Conservation (phyloP, 1,284 basidiomycete genomes). For the Exobasidium cylindrosporum region DNA sequence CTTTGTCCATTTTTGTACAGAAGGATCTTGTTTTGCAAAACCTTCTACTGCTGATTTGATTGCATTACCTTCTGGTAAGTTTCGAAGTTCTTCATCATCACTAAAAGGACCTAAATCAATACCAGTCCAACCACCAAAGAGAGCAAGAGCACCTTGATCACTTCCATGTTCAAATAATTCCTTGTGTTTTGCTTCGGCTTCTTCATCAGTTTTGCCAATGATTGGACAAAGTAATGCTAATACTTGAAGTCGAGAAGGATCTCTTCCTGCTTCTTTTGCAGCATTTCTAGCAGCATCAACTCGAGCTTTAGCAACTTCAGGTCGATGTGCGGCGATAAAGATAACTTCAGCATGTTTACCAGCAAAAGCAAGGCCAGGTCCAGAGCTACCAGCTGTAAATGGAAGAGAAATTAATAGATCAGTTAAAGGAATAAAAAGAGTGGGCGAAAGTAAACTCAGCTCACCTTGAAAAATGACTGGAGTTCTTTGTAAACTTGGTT, state of each 20-base stretch:
- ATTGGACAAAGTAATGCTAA: constrained; percentile 48
- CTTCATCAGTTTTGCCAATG: constrained; percentile 48
- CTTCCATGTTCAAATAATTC: constrained; percentile 40
- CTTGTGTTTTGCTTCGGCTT: constrained; percentile 46
- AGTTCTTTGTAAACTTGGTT: constrained; percentile 52
- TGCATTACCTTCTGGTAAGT: constrained; percentile 29
- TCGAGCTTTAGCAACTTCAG: constrained; percentile 41
- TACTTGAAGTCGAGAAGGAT: constrained; percentile 48
- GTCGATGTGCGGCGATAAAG: constrained; percentile 52
- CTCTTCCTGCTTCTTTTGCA: constrained; percentile 40
- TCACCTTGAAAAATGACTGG: constrained; percentile 55
- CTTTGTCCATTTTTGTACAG: constrained; percentile 49
- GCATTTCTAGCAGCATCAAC: constrained; percentile 39
- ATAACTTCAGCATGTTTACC: constrained; percentile 55
- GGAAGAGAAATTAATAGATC: constrained; percentile 3
- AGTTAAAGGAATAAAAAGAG: too few species aligned
- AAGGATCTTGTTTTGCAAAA: constrained; percentile 43
- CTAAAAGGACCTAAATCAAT: constrained; percentile 39
- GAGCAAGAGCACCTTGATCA: constrained; percentile 51
- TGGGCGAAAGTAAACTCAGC: constrained; percentile 9
- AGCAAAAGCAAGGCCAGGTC: constrained; percentile 52
- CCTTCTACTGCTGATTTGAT: constrained; percentile 50
- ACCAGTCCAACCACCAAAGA: constrained; percentile 54
- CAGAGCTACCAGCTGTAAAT: constrained; percentile 38
- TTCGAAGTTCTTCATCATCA: constrained; percentile 46